Evolutionary conservation across 2,329 filamentous ascomycete genomes (phyloP), one percentile per base, ranked within the genome.

Genomic region (Plectosphaerella sp.): DNA sequence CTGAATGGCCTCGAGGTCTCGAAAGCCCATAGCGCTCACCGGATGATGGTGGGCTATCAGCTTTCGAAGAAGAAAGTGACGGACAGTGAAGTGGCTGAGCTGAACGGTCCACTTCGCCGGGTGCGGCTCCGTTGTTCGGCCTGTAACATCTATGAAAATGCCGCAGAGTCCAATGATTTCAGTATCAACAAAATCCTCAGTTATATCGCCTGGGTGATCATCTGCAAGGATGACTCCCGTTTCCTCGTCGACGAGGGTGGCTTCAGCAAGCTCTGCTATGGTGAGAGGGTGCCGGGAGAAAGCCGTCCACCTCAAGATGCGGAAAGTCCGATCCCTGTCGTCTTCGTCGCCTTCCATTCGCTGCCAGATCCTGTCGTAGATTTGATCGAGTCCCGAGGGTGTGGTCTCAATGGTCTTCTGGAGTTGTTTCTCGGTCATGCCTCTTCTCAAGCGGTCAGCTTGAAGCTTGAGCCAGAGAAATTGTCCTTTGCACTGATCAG

Each of bases 401-500:
- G 60, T 62, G 1, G 62, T 51, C 0, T 65, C 47, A 7, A 72
- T 61, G 0, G 55, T 52, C 5, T 56, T 45, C 16, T 65, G 51
- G 0, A 72, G 56, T 22, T 66, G 59, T 15, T 61, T 63, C 37
- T 58, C 55, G 16, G 59, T 67, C 54, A 63, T 65, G 0, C 62
- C 54, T 6, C 49, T 57, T 0, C 56, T 51, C 1, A 71, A 45
- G 4, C 58, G 53, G 1, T 58, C 28, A 8, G 62, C 61, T 11
- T 67, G 60, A 53, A 71, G 12, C 15, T 61, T 64, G 1, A 71
- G 54, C 58, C 61, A 69, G 0, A 71, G 43, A 28, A 72, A 71
- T 42, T 69, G 68, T 0, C 66, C 69, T 2, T 65, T 54, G 24
- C 62, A 68, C 1, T 59, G 54, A 4, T 61, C 48, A 0, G 65